A percentile compares a stretch with the other conserved stretches of the same genome.
Evolutionary conservation across 164 flowering plant species (phyloP).

Genomic region (Protea cynaroides): DNA sequence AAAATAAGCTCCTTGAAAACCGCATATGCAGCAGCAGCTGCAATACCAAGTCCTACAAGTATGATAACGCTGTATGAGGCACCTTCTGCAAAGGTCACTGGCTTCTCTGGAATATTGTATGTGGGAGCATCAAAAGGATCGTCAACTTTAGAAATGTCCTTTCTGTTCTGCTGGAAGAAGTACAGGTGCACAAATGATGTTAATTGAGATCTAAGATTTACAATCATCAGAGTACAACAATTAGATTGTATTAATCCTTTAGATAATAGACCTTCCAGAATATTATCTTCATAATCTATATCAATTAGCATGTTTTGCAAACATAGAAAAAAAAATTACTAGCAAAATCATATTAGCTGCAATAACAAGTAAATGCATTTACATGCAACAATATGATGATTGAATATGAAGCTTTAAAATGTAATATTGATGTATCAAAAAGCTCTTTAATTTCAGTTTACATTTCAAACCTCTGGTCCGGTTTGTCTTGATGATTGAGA

Average conservation of each 20-base stretch:
- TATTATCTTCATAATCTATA: no score
- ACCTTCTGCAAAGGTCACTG: constrained; percentile 87
- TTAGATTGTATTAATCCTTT: neutral
- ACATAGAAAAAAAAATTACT: neutral
- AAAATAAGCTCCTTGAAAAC: constrained; percentile 85
- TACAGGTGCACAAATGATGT: neutral
- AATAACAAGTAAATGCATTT: neutral
- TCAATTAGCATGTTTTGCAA: neutral
- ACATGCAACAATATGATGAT: neutral
- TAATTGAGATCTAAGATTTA: neutral
- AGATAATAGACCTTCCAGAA: no score
- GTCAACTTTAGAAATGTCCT: constrained; percentile 67
- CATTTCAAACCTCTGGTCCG: constrained; percentile 13
- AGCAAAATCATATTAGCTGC: neutral
- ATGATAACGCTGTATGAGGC: constrained; percentile 82
- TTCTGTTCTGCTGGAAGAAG: constrained; percentile 35
- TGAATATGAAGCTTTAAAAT: neutral
- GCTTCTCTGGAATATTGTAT: constrained; percentile 92
- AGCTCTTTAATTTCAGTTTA: neutral
- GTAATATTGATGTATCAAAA: neutral
- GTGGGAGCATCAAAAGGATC: constrained; percentile 99
- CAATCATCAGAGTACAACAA: no score
- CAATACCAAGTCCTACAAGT: constrained; percentile 86
- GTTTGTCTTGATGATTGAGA: constrained; percentile 23
- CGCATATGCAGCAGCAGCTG: constrained; percentile 80